Evolutionary conservation across 2,329 filamentous ascomycete genomes (phyloP).

Genomic region (Aureobasidium sp.): DNA sequence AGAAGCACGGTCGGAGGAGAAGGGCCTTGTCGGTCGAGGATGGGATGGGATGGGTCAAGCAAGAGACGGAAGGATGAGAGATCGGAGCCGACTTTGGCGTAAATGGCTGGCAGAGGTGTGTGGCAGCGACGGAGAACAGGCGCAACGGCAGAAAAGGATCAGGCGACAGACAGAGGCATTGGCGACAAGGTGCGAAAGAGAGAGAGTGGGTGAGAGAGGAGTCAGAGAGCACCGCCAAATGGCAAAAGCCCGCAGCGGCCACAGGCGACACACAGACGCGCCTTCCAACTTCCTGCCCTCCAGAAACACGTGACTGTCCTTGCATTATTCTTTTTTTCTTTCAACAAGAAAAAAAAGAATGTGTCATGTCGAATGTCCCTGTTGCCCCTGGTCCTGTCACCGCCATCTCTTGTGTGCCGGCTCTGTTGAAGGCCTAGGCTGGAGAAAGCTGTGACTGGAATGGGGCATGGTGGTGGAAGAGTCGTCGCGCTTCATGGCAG

Average conservation of each 20-base stretch:
- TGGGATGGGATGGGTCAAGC: constrained; percentile 4
- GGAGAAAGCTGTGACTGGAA: background rate
- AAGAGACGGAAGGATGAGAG: constrained; percentile 3
- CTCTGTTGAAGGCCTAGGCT: constrained; percentile 11
- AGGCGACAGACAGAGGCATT: constrained; percentile 13
- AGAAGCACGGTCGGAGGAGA: background rate
- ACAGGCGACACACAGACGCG: constrained; percentile 5
- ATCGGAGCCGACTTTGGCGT: background rate
- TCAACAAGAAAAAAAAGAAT: background rate
- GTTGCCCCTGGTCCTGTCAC: background rate
- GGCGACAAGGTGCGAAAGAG: constrained; percentile 4
- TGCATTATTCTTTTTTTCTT: constrained; percentile 7
- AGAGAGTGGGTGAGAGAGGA: constrained; percentile 6
- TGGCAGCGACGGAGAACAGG: constrained; percentile 5
- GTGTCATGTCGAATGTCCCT: background rate
- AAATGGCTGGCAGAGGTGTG: background rate
- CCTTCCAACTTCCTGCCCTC: constrained; percentile 5
- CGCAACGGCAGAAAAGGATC: background rate
- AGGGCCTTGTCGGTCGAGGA: background rate
- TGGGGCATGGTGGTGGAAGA: background rate
- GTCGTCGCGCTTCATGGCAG: constrained; percentile 1
- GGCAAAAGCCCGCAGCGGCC: background rate
- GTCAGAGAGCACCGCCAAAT: constrained; percentile 8
- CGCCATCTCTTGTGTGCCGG: background rate
- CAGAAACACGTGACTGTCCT: constrained; percentile 8